Evolutionary conservation across 495 filamentous ascomycete genomes (phyloP), one percentile per base, ranked within the genome.

Genomic region (Lophiostoma macrostomum): DNA sequence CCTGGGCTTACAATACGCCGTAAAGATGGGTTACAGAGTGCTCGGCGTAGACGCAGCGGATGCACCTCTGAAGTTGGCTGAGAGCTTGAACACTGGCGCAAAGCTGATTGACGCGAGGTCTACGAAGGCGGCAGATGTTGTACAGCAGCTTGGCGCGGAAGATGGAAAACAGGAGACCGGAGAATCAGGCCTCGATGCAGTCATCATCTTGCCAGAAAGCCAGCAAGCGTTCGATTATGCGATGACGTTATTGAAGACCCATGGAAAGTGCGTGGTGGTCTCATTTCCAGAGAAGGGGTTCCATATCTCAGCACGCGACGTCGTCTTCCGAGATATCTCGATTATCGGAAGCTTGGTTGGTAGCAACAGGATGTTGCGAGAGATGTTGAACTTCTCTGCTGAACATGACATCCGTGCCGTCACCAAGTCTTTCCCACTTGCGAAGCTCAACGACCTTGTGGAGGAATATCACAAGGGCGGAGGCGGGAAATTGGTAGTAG

Each of bases 151-250:
- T 2, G 55, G 55, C 1, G 18, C 31, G 1, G 67, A 68, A 30
- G 69, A 71, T 37, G 65, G 58, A 14, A 67, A 60, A 50, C 41
- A 36, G 5, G 67, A 69, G n/a, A 52, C 42, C 3, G 63, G 50
- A 13, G 65, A 71, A 30, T 69, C 67, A 64, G 71, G 73, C 0
- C 40, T 73, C 10, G 68, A 76, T 56, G 69, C 71, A 0, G 69
- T 74, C 1, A 63, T 76, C 23, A 64, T 74, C 14, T 53, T 74
- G 12, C 73, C 72, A 5, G 73, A 74, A 45, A 67, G 60, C 29
- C 71, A 74, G 53, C 46, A 36, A 11, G 63, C 53, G 7, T 67
- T 65, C 45, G 49, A 76, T 38, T 76, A 72, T 42, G 72, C 69
- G 18, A 60, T 71, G 39, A 56, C 19, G 10, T 55, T 76, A n/a